phyloP scores from a whole-genome alignment of 2,329 filamentous ascomycete genomes.

The Fusarium sp. region DNA sequence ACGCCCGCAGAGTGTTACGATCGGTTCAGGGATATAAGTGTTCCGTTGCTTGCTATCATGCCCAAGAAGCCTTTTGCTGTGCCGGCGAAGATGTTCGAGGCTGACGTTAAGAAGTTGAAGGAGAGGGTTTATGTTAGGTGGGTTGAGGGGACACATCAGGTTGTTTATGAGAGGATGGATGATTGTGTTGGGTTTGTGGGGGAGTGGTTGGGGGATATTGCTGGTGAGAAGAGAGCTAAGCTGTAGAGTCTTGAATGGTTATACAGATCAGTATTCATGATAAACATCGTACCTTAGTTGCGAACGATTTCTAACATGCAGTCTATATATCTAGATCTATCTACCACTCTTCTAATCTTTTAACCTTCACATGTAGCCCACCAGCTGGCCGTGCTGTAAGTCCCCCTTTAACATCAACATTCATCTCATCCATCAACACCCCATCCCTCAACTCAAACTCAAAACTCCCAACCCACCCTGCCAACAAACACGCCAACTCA shows the following conservation, averaged over 20 bases:
- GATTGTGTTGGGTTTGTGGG: background rate
- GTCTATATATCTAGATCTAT: too few relatives aligned
- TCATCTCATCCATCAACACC: constrained; percentile 71
- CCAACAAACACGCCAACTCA: constrained; percentile 86
- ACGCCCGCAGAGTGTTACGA: background rate
- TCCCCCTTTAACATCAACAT: constrained; percentile 72
- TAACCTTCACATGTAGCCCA: constrained; percentile 75
- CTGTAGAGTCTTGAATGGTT: background rate
- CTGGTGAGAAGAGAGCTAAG: background rate
- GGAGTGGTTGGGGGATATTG: background rate
- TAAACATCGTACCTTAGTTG: too few relatives aligned
- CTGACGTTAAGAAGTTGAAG: background rate
- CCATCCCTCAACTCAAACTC: constrained; percentile 65
- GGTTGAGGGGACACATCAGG: background rate
- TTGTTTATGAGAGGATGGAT: background rate
- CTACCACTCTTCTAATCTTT: constrained; percentile 24
- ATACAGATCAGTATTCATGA: too few relatives aligned
- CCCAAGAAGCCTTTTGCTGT: background rate
- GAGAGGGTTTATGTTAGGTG: background rate
- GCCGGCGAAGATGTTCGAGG: background rate
- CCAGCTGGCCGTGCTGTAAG: constrained; percentile 78
- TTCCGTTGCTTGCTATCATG: background rate
- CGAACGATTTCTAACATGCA: too few relatives aligned
- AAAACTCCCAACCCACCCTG: constrained; percentile 81
- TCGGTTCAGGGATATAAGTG: background rate